Conservation (phyloP, 139 green algal species). For the Volvox africanus region DNA sequence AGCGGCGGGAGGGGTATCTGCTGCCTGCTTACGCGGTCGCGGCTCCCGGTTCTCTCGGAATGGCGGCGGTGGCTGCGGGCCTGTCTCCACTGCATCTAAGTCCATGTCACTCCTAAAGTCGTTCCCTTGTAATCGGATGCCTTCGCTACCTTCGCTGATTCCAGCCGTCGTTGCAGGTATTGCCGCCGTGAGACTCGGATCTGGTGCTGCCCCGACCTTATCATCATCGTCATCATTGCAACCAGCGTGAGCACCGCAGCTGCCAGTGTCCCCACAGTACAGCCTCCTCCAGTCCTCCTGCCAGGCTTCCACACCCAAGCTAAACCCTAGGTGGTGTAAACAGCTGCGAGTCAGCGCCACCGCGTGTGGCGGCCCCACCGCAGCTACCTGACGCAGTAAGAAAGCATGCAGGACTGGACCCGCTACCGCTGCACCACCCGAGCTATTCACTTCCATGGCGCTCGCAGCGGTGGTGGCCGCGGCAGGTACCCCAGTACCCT, state of each 20-base stretch:
- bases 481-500: not conserved
- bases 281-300: conserved; percentile 23
- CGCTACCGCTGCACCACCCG: not conserved
- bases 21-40: too few relatives aligned
- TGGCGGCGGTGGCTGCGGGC: too few relatives aligned
- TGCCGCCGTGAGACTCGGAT: too few relatives aligned
- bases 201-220: not conserved
- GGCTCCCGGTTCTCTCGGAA: too few relatives aligned
- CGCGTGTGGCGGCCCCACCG: not conserved
- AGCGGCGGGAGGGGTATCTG: too few relatives aligned
- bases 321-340: conserved; percentile 61
- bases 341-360: not conserved
- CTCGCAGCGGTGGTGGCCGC: not conserved
- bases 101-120: not conserved
- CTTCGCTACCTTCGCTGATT: not conserved
- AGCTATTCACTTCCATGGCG: not conserved
- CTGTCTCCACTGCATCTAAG: not conserved
- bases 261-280: not conserved
- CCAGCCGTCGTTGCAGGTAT: not conserved
- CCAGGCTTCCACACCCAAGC: conserved; percentile 52
- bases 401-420: not conserved
- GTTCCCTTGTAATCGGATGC: too few relatives aligned
- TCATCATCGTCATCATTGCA: not conserved
- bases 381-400: conserved; percentile 10
- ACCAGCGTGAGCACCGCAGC: not conserved